Conservation (phyloP, 805 yeast genomes). For the Ogataea chonburiensis region DNA sequence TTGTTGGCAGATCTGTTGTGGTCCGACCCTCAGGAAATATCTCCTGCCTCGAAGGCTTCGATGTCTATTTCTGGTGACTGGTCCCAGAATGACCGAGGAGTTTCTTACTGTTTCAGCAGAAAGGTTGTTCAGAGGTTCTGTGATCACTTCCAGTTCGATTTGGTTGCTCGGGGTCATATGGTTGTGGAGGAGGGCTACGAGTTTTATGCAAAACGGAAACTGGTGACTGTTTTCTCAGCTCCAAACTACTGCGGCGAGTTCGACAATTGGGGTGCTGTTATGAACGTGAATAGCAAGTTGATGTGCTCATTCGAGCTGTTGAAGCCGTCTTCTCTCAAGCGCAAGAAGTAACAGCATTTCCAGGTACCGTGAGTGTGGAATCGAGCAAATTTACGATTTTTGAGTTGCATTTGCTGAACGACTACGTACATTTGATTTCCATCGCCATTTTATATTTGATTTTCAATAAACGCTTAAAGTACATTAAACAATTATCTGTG, state of each 20-base stretch:
- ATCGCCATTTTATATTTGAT: slow-evolving; percentile 11
- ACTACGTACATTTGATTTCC: slow-evolving; percentile 5
- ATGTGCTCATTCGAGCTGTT: slow-evolving; percentile 71
- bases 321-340: slow-evolving; percentile 43
- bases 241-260: slow-evolving; percentile 85
- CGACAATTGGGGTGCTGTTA: slow-evolving; percentile 76
- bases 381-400: slow-evolving; percentile 7
- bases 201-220: slow-evolving; percentile 68
- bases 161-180: slow-evolving; percentile 84
- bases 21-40: slow-evolving; percentile 72
- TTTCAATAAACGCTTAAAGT: slow-evolving; percentile 10
- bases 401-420: slow-evolving; percentile 11
- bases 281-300: slow-evolving; percentile 66
- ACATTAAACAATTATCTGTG: slow-evolving; percentile 1
- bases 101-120: slow-evolving; percentile 72
- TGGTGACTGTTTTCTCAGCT: slow-evolving; percentile 79
- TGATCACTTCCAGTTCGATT: slow-evolving; percentile 64
- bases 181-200: slow-evolving; percentile 89
- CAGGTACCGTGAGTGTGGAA: too few relatives aligned
- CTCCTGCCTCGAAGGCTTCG: slow-evolving; percentile 19
- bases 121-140: slow-evolving; percentile 72
- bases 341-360: slow-evolving; percentile 17
- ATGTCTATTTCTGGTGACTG: slow-evolving; percentile 44
- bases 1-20: slow-evolving; percentile 74
- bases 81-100: slow-evolving; percentile 84